phyloP scores from a whole-genome alignment of 331 rosid genomes.

The Cydonia oblonga region DNA sequence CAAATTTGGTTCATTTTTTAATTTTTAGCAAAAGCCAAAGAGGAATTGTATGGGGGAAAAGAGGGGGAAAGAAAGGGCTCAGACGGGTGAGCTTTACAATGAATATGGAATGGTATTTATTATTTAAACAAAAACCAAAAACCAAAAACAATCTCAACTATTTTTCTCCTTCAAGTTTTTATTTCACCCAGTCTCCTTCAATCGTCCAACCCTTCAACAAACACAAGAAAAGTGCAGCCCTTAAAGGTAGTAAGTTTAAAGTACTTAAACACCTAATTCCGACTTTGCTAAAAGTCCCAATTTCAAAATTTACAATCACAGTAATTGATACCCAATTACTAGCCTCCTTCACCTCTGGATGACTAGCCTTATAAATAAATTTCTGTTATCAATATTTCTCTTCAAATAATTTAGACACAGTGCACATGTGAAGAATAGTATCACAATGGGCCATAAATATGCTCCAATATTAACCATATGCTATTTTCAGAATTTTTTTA shows the following conservation, averaged over 20 bases:
- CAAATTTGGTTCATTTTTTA: neutral
- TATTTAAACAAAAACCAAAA: too few relatives aligned
- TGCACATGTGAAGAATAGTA: neutral
- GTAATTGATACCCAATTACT: neutral
- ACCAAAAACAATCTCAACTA: neutral
- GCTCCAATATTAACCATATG: neutral
- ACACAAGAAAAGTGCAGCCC: neutral
- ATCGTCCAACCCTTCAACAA: neutral
- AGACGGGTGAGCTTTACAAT: neutral
- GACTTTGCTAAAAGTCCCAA: neutral
- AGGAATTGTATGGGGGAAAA: neutral
- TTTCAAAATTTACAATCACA: neutral
- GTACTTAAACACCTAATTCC: neutral
- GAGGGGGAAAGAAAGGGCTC: neutral
- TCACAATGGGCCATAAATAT: neutral
- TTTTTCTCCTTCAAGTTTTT: neutral
- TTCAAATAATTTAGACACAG: neutral
- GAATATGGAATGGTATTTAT: neutral
- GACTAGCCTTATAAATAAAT: neutral
- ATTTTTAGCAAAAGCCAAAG: neutral
- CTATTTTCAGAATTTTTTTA: neutral
- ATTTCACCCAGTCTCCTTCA: neutral
- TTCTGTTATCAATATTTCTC: neutral
- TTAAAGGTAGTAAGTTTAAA: neutral
- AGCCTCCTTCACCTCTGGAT: neutral